These are phyloP conservation scores for Boehmeria nivea DNA, from an alignment of 306 rosid species.

Conservation along the genomic window DNA sequence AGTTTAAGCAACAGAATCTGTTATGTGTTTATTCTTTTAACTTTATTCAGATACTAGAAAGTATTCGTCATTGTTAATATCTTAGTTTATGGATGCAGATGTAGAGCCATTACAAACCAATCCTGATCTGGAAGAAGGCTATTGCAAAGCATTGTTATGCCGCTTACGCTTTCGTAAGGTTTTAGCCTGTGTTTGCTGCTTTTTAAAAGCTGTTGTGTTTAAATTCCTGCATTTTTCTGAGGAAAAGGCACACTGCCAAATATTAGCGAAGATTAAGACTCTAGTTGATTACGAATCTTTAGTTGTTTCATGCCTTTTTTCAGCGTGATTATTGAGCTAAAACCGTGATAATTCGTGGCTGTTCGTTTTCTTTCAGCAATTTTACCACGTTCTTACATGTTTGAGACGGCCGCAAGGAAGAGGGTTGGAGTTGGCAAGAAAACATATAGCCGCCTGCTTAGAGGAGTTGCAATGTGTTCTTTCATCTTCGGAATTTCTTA, in stretches of 20 bases:
- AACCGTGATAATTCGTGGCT: conserved; percentile 12
- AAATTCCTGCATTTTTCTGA: conserved; percentile 15
- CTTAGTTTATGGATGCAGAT: conserved; percentile 51
- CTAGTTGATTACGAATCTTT: not conserved
- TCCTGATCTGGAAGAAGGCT: conserved; percentile 86
- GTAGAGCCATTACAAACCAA: conserved; percentile 65
- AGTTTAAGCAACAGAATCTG: too few relatives aligned
- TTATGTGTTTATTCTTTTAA: not conserved
- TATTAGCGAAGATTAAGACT: too few relatives aligned
- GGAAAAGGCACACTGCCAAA: not conserved
- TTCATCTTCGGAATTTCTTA: conserved; percentile 67
- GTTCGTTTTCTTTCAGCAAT: conserved; percentile 60
- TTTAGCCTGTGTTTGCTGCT: conserved; percentile 61
- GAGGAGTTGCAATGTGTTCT: conserved; percentile 55
- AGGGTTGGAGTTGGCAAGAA: conserved; percentile 92
- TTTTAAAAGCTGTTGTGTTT: conserved; percentile 28
- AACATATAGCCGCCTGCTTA: conserved; percentile 78
- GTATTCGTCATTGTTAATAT: conserved; percentile 13
- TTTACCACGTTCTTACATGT: conserved; percentile 75
- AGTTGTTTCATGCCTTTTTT: conserved; percentile 9
- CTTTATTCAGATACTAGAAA: conserved; percentile 16
- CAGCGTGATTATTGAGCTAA: not conserved
- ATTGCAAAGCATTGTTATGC: conserved; percentile 85
- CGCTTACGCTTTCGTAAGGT: conserved; percentile 99
- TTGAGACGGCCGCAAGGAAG: conserved; percentile 96